A percentile compares a stretch with the other conserved stretches of the same genome.
Conservation (phyloP, 768 basidiomycete species). For the Chalciporus sphaerocephalus region DNA sequence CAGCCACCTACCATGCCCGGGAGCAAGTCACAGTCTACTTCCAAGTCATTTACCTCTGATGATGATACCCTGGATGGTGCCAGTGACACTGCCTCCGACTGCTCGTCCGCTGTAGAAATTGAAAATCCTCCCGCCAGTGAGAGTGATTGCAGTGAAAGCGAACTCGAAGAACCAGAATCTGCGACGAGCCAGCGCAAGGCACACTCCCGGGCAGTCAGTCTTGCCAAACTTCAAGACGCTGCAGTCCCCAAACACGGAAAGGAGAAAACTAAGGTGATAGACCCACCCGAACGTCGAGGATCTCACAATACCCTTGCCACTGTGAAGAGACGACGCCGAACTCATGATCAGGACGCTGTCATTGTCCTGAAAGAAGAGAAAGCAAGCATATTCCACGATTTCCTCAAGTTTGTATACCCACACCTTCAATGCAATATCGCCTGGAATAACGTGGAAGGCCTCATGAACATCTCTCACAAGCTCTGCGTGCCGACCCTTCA, state of each 20-base stretch:
- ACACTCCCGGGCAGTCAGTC: constrained; percentile 47
- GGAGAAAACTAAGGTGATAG: constrained; percentile 17
- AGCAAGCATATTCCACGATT: constrained; percentile 87
- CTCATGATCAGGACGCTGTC: constrained; percentile 67
- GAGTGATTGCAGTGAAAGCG: constrained; percentile 36
- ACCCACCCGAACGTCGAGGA: constrained; percentile 5
- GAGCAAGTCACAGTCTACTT: constrained; percentile 41
- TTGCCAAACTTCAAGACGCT: constrained; percentile 56
- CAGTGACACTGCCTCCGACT: constrained; percentile 34
- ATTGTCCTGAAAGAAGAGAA: constrained; percentile 90
- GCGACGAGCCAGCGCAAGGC: constrained; percentile 24
- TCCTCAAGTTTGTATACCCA: constrained; percentile 89
- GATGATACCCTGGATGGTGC: constrained; percentile 39
- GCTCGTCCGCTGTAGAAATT: constrained; percentile 39
- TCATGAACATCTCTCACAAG: constrained; percentile 88
- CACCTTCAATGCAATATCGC: constrained; percentile 90
- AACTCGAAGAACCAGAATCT: constrained; percentile 28
- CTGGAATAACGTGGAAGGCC: constrained; percentile 91
- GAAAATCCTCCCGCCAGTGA: constrained; percentile 35
- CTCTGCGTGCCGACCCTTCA: constrained; percentile 80
- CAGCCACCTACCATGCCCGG: constrained; percentile 63
- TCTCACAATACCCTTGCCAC: constrained; percentile 37
- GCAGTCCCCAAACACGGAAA: constrained; percentile 22
- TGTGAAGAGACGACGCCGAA: constrained; percentile 39
- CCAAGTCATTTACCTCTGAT: constrained; percentile 59